Conservation (phyloP, 164 flowering plant genomes). For the Kalanchoe fedtschenkoi region DNA sequence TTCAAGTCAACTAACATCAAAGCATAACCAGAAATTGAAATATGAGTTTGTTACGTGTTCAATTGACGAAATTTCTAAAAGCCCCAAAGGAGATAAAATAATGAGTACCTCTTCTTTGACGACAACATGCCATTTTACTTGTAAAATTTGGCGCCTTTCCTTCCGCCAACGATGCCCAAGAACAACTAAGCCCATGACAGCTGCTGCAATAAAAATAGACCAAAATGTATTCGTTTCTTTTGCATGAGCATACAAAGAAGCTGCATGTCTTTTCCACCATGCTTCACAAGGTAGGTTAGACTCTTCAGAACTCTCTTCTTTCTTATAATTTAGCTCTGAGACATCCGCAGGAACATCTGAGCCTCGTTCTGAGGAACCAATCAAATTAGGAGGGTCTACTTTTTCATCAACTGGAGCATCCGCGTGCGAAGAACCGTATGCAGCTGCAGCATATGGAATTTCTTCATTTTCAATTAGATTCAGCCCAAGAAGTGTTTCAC, state of each 20-base stretch:
- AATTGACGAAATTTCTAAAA: no score
- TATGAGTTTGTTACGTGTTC: no score
- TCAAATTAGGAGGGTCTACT: constrained; percentile 11
- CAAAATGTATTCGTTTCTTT: constrained; percentile 76
- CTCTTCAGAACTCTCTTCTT: constrained; percentile 26
- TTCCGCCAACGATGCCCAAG: constrained; percentile 89
- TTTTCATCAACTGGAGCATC: constrained; percentile 21
- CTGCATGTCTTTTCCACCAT: constrained; percentile 88
- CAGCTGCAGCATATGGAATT: constrained; percentile 24
- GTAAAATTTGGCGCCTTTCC: constrained; percentile 71
- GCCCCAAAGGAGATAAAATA: no score
- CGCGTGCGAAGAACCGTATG: constrained; percentile 24
- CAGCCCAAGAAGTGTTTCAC: constrained; percentile 24
- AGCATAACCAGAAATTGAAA: background rate
- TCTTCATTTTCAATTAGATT: constrained; percentile 40
- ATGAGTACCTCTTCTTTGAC: constrained; percentile 51
- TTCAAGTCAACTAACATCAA: background rate
- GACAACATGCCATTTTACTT: constrained; percentile 50
- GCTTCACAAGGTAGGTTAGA: constrained; percentile 63
- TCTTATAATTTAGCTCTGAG: constrained; percentile 14
- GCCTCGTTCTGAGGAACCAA: constrained; percentile 26
- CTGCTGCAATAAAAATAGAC: constrained; percentile 84
- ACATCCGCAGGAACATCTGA: constrained; percentile 13
- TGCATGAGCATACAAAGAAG: constrained; percentile 60
- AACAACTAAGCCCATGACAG: constrained; percentile 88